Conservation (phyloP, 495 filamentous ascomycete species). For the Friedmanniomyces endolithicus region DNA sequence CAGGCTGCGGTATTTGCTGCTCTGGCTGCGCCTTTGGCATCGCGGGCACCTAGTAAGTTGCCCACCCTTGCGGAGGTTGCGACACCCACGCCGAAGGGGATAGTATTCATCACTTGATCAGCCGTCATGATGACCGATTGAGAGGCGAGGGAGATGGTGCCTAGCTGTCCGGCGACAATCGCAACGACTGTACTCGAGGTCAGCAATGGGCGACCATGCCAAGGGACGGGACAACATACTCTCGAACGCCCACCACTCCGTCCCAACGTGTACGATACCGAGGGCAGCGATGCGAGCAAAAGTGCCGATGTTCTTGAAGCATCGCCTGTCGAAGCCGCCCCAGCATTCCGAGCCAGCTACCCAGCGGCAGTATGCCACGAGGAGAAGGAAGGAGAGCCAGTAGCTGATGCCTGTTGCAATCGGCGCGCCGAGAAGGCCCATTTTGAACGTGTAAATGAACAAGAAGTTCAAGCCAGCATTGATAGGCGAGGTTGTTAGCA, state of each 20-base stretch:
- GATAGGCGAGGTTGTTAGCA: slow-evolving; percentile 70
- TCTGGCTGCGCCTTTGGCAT: slow-evolving; percentile 54
- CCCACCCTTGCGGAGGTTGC: slow-evolving; percentile 70
- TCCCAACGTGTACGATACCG: slow-evolving; percentile 74
- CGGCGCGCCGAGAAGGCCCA: slow-evolving; percentile 69
- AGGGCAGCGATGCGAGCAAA: slow-evolving; percentile 68
- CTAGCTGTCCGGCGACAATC: slow-evolving; percentile 69
- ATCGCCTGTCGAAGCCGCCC: slow-evolving; percentile 64
- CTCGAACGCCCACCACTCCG: slow-evolving; percentile 33
- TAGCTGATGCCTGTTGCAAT: slow-evolving; percentile 76
- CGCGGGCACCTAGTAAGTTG: slow-evolving; percentile 64
- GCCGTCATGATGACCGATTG: slow-evolving; percentile 93
- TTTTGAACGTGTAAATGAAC: slow-evolving; percentile 57
- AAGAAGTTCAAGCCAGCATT: slow-evolving; percentile 68
- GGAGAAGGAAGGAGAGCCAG: slow-evolving; percentile 70
- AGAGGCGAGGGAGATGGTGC: slow-evolving; percentile 70
- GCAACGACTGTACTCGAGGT: slow-evolving; percentile 78
- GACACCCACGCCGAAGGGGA: slow-evolving; percentile 84
- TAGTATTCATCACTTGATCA: slow-evolving; percentile 83
- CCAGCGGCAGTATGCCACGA: slow-evolving; percentile 64
- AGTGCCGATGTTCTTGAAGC: slow-evolving; percentile 49
- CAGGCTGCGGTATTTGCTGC: slow-evolving; percentile 69
- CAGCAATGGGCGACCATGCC: neutral
- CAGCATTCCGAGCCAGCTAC: slow-evolving; percentile 64
- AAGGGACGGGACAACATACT: neutral